Percentiles rank a stretch among this genome's conserved stretches.
Conservation (phyloP, 208 protist genomes). For the Trypanosoma rangeli region DNA sequence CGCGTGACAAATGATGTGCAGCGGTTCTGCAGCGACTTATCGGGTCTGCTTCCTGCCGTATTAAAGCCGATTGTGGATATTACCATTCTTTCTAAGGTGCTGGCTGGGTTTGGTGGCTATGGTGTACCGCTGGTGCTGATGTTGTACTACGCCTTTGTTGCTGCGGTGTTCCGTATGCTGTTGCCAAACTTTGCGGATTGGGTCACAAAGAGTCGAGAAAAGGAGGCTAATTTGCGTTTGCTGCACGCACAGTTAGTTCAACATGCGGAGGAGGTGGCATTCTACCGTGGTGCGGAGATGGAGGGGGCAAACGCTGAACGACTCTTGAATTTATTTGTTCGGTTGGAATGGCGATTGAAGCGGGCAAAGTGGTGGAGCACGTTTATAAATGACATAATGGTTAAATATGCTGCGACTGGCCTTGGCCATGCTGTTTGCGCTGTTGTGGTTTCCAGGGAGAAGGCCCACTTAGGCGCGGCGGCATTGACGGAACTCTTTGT, state of each 20-base stretch:
- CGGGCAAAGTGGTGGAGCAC: slow-evolving; percentile 63
- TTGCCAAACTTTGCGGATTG: slow-evolving; percentile 77
- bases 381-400: slow-evolving; percentile 58
- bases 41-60: slow-evolving; percentile 64
- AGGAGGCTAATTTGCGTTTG: slow-evolving; percentile 78
- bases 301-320: slow-evolving; percentile 75
- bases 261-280: slow-evolving; percentile 91
- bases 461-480: slow-evolving; percentile 27
- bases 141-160: slow-evolving; percentile 77
- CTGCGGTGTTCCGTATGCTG: slow-evolving; percentile 45
- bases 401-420: slow-evolving; percentile 78
- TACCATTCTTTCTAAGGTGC: slow-evolving; percentile 58
- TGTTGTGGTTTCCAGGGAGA: slow-evolving; percentile 44
- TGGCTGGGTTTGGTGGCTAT: slow-evolving; percentile 56
- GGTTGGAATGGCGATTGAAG: slow-evolving; percentile 73
- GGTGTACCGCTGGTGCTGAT: slow-evolving; percentile 54
- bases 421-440: slow-evolving; percentile 78
- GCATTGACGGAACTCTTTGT: slow-evolving; percentile 72
- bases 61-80: slow-evolving; percentile 85
- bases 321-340: slow-evolving; percentile 60
- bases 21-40: slow-evolving; percentile 73
- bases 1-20: slow-evolving; percentile 74
- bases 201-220: slow-evolving; percentile 63
- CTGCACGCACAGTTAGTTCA: slow-evolving; percentile 78
- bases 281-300: slow-evolving; percentile 85